Evolutionary conservation across 2,329 filamentous ascomycete species (phyloP).

Genomic region (Ophiostoma perfectum): DNA sequence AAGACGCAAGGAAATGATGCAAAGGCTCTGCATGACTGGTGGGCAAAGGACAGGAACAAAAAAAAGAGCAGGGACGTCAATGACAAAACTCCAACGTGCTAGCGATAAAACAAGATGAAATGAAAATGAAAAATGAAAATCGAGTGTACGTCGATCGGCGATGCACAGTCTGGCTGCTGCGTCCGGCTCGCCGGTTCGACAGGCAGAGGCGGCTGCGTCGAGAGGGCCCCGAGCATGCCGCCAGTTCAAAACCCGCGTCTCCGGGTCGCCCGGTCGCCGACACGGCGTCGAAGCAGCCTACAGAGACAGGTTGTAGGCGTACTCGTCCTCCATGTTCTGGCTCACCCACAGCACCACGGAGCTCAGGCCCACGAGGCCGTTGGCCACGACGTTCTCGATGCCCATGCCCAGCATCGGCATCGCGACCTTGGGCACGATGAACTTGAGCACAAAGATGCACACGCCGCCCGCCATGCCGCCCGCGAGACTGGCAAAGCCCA

Average conservation of each 20-base stretch:
- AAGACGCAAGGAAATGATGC: neutral
- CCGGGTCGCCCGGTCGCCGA: neutral
- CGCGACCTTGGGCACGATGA: conserved; percentile 50
- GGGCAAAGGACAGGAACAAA: neutral
- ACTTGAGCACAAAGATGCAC: conserved; percentile 63
- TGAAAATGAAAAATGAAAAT: neutral
- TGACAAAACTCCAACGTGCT: neutral
- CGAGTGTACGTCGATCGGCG: neutral
- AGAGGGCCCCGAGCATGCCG: neutral
- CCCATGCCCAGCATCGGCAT: conserved; percentile 61
- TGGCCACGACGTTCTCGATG: conserved; percentile 60
- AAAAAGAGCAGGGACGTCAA: conserved; percentile 6
- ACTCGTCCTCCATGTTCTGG: conserved; percentile 70
- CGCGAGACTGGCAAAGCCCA: conserved; percentile 60
- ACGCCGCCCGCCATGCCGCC: conserved; percentile 65
- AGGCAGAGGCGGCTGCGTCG: no score
- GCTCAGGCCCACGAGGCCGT: conserved; percentile 57
- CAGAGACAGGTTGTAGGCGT: conserved; percentile 61
- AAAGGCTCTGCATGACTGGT: neutral
- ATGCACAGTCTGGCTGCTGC: neutral
- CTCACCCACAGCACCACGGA: conserved; percentile 62
- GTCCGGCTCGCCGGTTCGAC: no score
- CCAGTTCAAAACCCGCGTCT: neutral
- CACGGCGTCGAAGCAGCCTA: no score
- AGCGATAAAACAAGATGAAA: neutral